phyloP scores from a whole-genome alignment of 495 filamentous ascomycete genomes.

The Pyrenopolyporus hunteri region DNA sequence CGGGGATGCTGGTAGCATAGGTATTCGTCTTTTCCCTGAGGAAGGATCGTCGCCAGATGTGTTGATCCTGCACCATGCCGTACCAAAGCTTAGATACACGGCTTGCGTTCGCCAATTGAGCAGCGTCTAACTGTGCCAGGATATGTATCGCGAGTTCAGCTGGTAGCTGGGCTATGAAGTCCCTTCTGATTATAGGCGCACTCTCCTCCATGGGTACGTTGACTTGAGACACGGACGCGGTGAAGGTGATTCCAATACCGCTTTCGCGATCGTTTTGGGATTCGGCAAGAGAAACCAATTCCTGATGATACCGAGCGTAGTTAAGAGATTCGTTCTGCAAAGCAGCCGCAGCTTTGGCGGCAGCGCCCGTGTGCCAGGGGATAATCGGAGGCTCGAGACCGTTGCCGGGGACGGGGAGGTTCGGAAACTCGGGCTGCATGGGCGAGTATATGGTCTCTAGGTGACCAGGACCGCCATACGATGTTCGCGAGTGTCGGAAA shows the following conservation, averaged over 20 bases:
- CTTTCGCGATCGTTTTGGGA: slow-evolving; percentile 71
- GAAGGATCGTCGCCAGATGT: slow-evolving; percentile 83
- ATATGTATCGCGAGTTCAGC: slow-evolving; percentile 75
- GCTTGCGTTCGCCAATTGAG: slow-evolving; percentile 65
- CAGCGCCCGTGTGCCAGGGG: slow-evolving; percentile 63
- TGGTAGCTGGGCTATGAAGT: slow-evolving; percentile 73
- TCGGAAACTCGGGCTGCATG: slow-evolving; percentile 45
- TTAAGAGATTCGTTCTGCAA: slow-evolving; percentile 64
- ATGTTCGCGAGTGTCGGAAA: slow-evolving; percentile 53
- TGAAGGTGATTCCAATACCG: slow-evolving; percentile 79
- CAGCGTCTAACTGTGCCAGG: slow-evolving; percentile 71
- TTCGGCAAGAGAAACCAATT: slow-evolving; percentile 42
- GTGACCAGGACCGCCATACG: slow-evolving; percentile 41
- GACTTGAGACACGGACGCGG: slow-evolving; percentile 53
- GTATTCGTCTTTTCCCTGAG: slow-evolving; percentile 64
- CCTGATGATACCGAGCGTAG: slow-evolving; percentile 32
- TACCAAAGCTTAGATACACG: slow-evolving; percentile 70
- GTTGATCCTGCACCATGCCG: slow-evolving; percentile 62
- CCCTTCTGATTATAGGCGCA: slow-evolving; percentile 47
- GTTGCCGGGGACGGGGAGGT: slow-evolving; percentile 53
- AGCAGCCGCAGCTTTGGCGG: slow-evolving; percentile 73
- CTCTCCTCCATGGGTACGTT: slow-evolving; percentile 39
- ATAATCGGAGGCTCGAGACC: slow-evolving; percentile 59
- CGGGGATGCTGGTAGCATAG: slow-evolving; percentile 55
- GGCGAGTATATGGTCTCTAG: slow-evolving; percentile 46